Conservation (phyloP, 768 basidiomycete species). For the Boletus sensibilis region DNA sequence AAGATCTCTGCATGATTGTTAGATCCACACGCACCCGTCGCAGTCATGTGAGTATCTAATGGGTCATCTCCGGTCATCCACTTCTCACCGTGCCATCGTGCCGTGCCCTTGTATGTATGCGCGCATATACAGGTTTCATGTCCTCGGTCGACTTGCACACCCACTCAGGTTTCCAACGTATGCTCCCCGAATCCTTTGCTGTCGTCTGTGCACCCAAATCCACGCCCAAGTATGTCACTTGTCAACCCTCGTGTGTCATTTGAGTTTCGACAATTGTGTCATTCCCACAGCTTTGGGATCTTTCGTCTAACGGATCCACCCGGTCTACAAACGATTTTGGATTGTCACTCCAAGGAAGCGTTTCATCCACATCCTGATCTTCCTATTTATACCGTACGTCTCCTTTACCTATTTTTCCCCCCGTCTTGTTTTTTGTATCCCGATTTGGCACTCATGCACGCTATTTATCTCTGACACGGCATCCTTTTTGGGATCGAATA, state of each 20-base stretch:
- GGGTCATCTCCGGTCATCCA: not conserved
- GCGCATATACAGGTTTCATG: constrained; percentile 71
- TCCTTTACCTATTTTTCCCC: not conserved
- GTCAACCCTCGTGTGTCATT: not conserved
- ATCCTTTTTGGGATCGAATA: not conserved
- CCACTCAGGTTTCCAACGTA: constrained; percentile 83
- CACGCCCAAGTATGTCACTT: constrained; percentile 59
- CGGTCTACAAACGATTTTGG: constrained; percentile 68
- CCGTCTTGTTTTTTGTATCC: not conserved
- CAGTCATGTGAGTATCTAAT: constrained; percentile 63
- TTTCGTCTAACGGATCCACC: constrained; percentile 89
- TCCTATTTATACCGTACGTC: constrained; percentile 82
- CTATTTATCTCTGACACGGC: not conserved
- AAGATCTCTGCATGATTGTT: not conserved
- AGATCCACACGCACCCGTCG: constrained; percentile 93
- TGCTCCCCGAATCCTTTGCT: constrained; percentile 90
- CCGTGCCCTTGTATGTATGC: not conserved
- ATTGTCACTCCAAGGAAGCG: constrained; percentile 67
- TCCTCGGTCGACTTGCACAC: constrained; percentile 93
- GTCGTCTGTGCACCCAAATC: constrained; percentile 87
- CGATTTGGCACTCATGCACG: not conserved
- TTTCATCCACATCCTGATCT: constrained; percentile 86
- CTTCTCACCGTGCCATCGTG: not conserved
- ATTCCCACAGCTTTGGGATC: constrained; percentile 61
- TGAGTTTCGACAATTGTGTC: not conserved